Conservation (phyloP, 1,284 basidiomycete species). For the Tilletiopsis washingtonensis region DNA sequence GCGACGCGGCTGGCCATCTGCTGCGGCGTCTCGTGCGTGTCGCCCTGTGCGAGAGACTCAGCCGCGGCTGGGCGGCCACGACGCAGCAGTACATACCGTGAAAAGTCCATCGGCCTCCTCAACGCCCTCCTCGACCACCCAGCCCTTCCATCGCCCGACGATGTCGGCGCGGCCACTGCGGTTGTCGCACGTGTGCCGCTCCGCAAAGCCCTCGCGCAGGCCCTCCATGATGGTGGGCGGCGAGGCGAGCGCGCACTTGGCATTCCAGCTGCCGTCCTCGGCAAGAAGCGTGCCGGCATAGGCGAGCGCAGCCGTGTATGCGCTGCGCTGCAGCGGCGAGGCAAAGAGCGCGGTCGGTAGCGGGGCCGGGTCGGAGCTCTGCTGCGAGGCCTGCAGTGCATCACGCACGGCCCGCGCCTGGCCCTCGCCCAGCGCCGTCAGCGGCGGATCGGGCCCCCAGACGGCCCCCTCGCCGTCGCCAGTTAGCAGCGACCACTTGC, state of each 20-base stretch:
- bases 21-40: constrained; percentile 4
- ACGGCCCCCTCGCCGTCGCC: constrained; percentile 6
- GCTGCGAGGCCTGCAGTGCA: not conserved
- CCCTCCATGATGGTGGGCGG: constrained; percentile 3
- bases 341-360: constrained; percentile 6
- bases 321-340: constrained; percentile 4
- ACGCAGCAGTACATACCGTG: not conserved
- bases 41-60: not conserved
- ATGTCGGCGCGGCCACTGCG: constrained; percentile 1
- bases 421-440: constrained; percentile 41
- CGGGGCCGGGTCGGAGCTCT: constrained; percentile 2
- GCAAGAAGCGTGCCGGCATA: constrained; percentile 2
- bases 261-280: not conserved
- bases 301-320: constrained; percentile 5
- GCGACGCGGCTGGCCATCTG: constrained; percentile 5
- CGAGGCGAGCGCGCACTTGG: not conserved
- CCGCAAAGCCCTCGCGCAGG: constrained; percentile 7
- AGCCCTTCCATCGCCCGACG: not conserved
- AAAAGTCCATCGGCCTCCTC: constrained; percentile 6
- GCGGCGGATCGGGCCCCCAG: constrained; percentile 35
- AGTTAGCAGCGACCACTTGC: constrained; percentile 7
- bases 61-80: not conserved
- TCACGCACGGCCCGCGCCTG: constrained; percentile 29
- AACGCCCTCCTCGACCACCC: constrained; percentile 4
- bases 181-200: constrained; percentile 10